Conservation (phyloP, 1,284 basidiomycete species). For the Trametes polyzona region DNA sequence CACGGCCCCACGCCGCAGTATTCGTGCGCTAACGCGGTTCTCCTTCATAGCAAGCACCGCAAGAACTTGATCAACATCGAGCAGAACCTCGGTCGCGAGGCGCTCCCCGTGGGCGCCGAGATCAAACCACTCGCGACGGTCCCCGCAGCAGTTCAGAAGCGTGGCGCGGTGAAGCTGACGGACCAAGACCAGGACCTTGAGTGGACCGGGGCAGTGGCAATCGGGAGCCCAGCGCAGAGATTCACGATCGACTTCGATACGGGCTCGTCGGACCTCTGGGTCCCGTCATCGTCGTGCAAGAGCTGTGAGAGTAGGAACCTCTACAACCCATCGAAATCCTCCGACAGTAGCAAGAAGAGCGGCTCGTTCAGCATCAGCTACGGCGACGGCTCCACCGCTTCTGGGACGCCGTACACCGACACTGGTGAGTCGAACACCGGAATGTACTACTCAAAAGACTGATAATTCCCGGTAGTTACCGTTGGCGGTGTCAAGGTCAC, state of each 20-base stretch:
- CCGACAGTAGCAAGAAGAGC: slow-evolving; percentile 36
- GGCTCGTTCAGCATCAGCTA: slow-evolving; percentile 50
- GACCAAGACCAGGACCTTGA: slow-evolving; percentile 20
- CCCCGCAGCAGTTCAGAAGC: slow-evolving; percentile 8
- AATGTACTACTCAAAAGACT: no score
- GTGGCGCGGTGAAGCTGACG: slow-evolving; percentile 21
- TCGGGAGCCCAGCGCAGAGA: slow-evolving; percentile 26
- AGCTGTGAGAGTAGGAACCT: slow-evolving; percentile 24
- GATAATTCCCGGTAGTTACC: no score
- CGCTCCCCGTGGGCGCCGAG: slow-evolving; percentile 11
- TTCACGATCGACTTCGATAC: slow-evolving; percentile 36
- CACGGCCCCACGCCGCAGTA: no score
- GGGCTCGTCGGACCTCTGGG: slow-evolving; percentile 31
- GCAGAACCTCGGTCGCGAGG: slow-evolving; percentile 25
- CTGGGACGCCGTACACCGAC: slow-evolving; percentile 56
- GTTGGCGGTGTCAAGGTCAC: slow-evolving; percentile 30
- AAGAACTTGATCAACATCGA: slow-evolving; percentile 28
- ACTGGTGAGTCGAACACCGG: slow-evolving; percentile 24
- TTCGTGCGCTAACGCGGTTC: no score
- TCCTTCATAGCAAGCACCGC: slow-evolving; percentile 29
- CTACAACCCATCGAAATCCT: slow-evolving; percentile 40
- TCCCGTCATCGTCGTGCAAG: slow-evolving; percentile 24
- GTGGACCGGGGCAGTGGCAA: slow-evolving; percentile 29
- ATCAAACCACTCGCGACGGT: slow-evolving; percentile 9
- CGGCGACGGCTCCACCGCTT: slow-evolving; percentile 55